Evolutionary conservation across 2,329 filamentous ascomycete species (phyloP).

Genomic region (Huntiella moniliformis): DNA sequence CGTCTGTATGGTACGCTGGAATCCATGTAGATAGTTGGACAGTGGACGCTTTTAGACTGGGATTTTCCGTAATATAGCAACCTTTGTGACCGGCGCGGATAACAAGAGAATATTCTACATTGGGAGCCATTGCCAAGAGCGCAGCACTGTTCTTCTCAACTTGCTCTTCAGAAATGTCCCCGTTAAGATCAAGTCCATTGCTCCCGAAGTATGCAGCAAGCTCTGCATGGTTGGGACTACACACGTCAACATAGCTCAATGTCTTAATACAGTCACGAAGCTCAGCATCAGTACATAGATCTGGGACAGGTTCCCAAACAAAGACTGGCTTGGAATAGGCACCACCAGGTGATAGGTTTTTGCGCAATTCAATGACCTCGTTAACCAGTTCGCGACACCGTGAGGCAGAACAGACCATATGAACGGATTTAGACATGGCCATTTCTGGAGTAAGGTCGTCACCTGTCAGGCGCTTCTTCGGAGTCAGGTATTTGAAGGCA

Average conservation of each 20-base stretch:
- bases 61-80: constrained; percentile 32
- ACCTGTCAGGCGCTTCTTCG: constrained; percentile 64
- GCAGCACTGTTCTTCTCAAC: constrained; percentile 44
- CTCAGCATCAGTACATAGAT: constrained; percentile 58
- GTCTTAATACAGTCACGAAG: constrained; percentile 45
- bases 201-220: constrained; percentile 69
- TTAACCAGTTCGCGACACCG: constrained; percentile 60
- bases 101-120: constrained; percentile 46
- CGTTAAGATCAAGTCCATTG: constrained; percentile 34
- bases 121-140: constrained; percentile 43
- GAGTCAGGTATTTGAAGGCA: constrained; percentile 74
- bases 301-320: constrained; percentile 90
- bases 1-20: constrained; percentile 49
- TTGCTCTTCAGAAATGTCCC: constrained; percentile 30
- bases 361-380: constrained; percentile 44
- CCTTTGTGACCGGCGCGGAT: constrained; percentile 54
- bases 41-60: constrained; percentile 27
- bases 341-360: constrained; percentile 20
- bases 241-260: constrained; percentile 41
- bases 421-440: constrained; percentile 58
- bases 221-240: constrained; percentile 72
- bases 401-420: constrained; percentile 65
- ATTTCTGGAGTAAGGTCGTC: constrained; percentile 47
- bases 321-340: constrained; percentile 45
- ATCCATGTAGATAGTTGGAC: constrained; percentile 49